Evolutionary conservation across 1,284 basidiomycete species (phyloP), one percentile per base, ranked within the genome.

Genomic region (Ganoderma lucidum): DNA sequence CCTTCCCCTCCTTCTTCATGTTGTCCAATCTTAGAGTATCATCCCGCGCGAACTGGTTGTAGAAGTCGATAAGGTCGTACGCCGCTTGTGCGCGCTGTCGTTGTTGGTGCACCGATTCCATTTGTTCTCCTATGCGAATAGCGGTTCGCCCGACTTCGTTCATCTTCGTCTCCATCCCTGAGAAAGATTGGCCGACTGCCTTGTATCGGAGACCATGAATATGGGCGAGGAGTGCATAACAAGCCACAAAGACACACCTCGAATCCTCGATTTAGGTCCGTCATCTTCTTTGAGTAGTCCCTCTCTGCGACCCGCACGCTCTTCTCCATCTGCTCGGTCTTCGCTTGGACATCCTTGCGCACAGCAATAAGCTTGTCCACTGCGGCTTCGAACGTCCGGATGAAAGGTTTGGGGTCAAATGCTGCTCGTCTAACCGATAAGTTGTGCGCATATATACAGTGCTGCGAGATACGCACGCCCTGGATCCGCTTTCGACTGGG

Each of bases 121-220:
- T 90, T 82, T 99, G 97, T 82, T 98, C 96, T 65, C 96, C 97
- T 77, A 99, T 98, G 55, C 97, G 88, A 65, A 99, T 93, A 2
- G 98, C 96, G 6, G 96, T 96, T 67, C 96, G 89, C 28, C 97
- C 96, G 30, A 99, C 97, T 77, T 97, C 94, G 65, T 92, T 96
- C 85, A 99, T 97, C 77, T 90, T 91, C 74, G 84, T 89, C 80
- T 97, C 95, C 89, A 97, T 95, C 6, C 88, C 90, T 32, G 88
- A 83, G 82, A 96, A 97, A 0, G 95, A 94, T 72, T 88, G 89
- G 10, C 93, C 92, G 35, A 96, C 95, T 55, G 90, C 87, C 94
- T 97, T 71, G 59, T 60, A 51, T 59, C 2, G 39, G 39, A 39
- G 10, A 9, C 6, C 4, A 5, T 61, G 39, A 28, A 42, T 28